Percentiles rank a stretch among this genome's conserved stretches.
Evolutionary conservation across 1,284 basidiomycete species (phyloP).

Genomic region (Tilletiaria anomala): DNA sequence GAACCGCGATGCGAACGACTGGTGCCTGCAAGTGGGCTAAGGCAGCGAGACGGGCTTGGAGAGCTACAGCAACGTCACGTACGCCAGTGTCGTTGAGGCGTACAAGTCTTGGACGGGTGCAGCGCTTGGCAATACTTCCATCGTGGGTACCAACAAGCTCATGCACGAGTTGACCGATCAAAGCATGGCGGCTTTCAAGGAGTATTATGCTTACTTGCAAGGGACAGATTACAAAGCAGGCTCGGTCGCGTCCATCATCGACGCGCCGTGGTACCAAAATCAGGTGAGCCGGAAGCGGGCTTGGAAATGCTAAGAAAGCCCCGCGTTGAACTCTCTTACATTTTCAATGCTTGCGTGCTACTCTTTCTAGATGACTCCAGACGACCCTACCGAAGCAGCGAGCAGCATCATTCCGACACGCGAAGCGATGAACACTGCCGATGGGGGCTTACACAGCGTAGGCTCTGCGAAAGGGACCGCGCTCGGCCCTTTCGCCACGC

Average conservation of each 20-base stretch:
- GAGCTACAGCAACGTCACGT: background rate
- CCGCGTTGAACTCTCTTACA: no score
- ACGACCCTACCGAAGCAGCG: background rate
- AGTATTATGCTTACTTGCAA: background rate
- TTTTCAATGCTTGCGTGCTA: no score
- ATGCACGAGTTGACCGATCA: background rate
- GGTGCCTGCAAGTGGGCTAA: background rate
- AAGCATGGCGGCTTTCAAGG: background rate
- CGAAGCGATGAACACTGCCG: background rate
- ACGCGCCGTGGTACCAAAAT: background rate
- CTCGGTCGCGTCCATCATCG: background rate
- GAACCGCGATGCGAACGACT: slow-evolving; percentile 52
- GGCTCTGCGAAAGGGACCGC: background rate
- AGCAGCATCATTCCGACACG: background rate
- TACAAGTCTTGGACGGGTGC: background rate
- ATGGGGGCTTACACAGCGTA: background rate
- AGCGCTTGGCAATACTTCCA: background rate
- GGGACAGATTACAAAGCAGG: background rate
- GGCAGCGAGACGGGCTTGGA: background rate
- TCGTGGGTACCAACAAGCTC: background rate
- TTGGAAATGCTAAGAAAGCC: no score
- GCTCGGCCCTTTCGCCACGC: background rate
- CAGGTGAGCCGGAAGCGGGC: background rate
- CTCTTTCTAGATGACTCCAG: no score
- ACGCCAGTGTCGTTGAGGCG: background rate